Percentiles rank a stretch among this genome's conserved stretches.
Conservation (phyloP, 1,284 basidiomycete species). For the Malassezia sympodialis region DNA sequence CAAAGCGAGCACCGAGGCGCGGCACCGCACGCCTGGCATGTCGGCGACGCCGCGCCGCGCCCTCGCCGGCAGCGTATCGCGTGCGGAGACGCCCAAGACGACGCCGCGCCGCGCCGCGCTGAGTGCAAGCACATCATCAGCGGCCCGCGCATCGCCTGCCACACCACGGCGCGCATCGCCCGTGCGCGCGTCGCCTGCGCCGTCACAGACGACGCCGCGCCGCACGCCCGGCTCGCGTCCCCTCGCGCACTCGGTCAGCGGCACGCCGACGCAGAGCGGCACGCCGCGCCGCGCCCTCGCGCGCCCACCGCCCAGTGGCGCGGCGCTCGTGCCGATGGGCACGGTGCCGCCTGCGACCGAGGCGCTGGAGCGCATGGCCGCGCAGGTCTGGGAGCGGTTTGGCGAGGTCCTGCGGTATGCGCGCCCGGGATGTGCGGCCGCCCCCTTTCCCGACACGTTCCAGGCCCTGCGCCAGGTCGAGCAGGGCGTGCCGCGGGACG, state of each 20-base stretch:
- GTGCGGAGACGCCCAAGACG: not conserved
- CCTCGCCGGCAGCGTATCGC: not conserved
- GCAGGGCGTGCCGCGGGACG: conserved; percentile 21
- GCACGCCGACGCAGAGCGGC: not conserved
- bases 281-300: not conserved
- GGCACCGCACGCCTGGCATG: not conserved
- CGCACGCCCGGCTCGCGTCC: not conserved
- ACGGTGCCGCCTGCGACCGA: conserved; percentile 20
- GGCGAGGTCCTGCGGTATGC: conserved; percentile 35
- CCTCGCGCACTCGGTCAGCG: not conserved
- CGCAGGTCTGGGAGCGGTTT: conserved; percentile 34
- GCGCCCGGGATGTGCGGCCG: conserved; percentile 22
- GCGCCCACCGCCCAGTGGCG: not conserved
- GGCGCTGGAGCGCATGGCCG: conserved; percentile 33
- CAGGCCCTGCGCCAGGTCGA: conserved; percentile 19
- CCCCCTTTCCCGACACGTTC: conserved; percentile 31
- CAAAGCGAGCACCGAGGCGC: not conserved
- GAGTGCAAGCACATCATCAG: not conserved
- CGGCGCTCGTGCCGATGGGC: conserved; percentile 4
- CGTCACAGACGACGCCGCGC: not conserved
- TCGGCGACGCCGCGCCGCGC: not conserved
- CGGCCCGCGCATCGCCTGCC: not conserved
- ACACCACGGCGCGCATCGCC: not conserved
- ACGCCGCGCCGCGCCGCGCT: not conserved
- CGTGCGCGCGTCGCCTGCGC: not conserved